Evolutionary conservation across 2,329 filamentous ascomycete species (phyloP).

Genomic region (Fusarium buharicum): DNA sequence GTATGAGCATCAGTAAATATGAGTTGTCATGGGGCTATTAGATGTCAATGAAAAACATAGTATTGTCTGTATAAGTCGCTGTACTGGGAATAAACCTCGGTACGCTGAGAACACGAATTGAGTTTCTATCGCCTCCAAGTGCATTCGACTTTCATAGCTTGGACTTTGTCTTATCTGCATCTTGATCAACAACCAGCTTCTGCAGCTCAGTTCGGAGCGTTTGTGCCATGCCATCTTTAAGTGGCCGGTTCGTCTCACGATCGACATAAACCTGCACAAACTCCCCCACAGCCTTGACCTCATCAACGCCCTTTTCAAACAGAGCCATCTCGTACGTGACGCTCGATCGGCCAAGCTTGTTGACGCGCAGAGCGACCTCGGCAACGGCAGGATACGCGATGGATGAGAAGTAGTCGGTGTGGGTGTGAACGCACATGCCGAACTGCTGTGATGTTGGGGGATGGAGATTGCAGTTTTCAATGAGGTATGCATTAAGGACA

Average conservation of each 20-base stretch:
- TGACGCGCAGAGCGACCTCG: constrained; percentile 83
- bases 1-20: constrained; percentile 53
- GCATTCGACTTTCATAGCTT: constrained; percentile 21
- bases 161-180: constrained; percentile 10
- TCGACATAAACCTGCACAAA: constrained; percentile 93
- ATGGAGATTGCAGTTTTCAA: constrained; percentile 77
- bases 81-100: not conserved
- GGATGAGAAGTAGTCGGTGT: constrained; percentile 85
- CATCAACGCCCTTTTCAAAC: constrained; percentile 78
- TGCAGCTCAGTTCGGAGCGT: constrained; percentile 68
- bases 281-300: constrained; percentile 82
- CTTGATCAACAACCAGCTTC: constrained; percentile 57
- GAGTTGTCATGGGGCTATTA: constrained; percentile 46
- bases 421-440: constrained; percentile 84
- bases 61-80: not conserved
- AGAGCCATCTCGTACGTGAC: constrained; percentile 91
- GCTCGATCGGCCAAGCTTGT: constrained; percentile 84
- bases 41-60: constrained; percentile 48
- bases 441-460: constrained; percentile 78
- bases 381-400: constrained; percentile 84
- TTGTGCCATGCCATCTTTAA: constrained; percentile 69
- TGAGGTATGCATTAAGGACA: constrained; percentile 88
- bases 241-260: constrained; percentile 74
- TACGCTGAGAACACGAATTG: not conserved
- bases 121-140: not conserved